Percentiles rank a stretch among this genome's conserved stretches.
phyloP scores from a whole-genome alignment of 805 yeast genomes.

The Kodamaea kaohsiungensis region DNA sequence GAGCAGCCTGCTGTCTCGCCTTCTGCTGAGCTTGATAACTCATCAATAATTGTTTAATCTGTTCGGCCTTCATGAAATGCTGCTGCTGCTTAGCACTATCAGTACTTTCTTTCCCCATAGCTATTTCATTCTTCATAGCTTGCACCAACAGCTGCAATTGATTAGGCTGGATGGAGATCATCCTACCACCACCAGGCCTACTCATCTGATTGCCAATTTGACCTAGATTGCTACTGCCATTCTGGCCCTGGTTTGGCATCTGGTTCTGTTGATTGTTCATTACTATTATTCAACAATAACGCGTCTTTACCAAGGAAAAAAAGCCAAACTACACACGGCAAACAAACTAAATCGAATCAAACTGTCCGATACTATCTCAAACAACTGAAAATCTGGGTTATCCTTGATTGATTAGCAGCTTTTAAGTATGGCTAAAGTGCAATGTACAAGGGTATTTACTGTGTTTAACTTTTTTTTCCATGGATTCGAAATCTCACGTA shows the following conservation, averaged over 20 bases:
- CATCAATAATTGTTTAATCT: slow-evolving; percentile 59
- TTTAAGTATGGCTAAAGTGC: not conserved
- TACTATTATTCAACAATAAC: not conserved
- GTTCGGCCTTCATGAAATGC: slow-evolving; percentile 62
- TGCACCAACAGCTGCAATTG: slow-evolving; percentile 61
- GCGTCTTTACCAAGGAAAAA: slow-evolving; percentile 1
- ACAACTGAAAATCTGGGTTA: not conserved
- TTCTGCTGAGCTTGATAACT: slow-evolving; percentile 52
- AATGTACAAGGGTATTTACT: not conserved
- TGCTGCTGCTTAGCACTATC: slow-evolving; percentile 60
- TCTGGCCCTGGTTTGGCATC: slow-evolving; percentile 1
- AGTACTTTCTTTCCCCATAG: slow-evolving; percentile 64
- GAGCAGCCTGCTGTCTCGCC: slow-evolving; percentile 14
- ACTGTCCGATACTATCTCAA: not conserved
- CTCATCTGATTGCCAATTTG: slow-evolving; percentile 3
- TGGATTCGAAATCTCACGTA: not conserved
- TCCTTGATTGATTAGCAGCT: slow-evolving; percentile 3
- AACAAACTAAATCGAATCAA: not conserved
- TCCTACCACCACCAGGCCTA: slow-evolving; percentile 7
- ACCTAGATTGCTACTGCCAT: not conserved
- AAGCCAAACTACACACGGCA: not conserved
- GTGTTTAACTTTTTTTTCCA: not conserved
- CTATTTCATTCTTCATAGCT: slow-evolving; percentile 58
- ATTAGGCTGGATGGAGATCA: slow-evolving; percentile 41
- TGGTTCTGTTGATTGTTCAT: slow-evolving; percentile 1